These are phyloP conservation scores for Cytospora mali DNA, from an alignment of 2,329 filamentous ascomycete species.

Conservation along the genomic window DNA sequence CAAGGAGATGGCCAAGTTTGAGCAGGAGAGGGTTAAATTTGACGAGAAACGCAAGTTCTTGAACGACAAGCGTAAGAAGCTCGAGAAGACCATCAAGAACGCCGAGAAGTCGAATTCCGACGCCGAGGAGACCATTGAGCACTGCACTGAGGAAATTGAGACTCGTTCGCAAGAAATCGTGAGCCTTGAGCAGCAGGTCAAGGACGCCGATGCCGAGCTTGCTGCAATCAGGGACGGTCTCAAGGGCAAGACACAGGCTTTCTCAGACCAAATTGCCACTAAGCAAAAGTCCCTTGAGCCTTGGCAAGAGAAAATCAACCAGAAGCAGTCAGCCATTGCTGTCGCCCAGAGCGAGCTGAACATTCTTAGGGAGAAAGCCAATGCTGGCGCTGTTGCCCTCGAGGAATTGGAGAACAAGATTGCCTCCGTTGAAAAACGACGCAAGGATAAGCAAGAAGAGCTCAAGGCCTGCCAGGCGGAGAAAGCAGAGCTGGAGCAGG, in stretches of 20 bases:
- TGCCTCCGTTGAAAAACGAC: constrained; percentile 69
- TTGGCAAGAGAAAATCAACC: constrained; percentile 95
- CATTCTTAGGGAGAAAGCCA: constrained; percentile 87
- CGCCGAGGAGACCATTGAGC: constrained; percentile 75
- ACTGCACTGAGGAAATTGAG: constrained; percentile 78
- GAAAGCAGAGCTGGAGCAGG: constrained; percentile 72
- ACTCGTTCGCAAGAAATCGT: constrained; percentile 74
- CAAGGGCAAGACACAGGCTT: constrained; percentile 92
- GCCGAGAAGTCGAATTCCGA: constrained; percentile 75
- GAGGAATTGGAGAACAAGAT: constrained; percentile 85
- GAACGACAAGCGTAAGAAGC: constrained; percentile 86
- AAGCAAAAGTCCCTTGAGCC: constrained; percentile 96
- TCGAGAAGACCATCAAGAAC: constrained; percentile 82
- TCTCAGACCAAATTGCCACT: constrained; percentile 87
- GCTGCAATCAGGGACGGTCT: constrained; percentile 80
- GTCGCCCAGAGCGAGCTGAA: constrained; percentile 93
- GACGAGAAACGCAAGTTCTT: constrained; percentile 98
- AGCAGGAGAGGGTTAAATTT: constrained; percentile 96
- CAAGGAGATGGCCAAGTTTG: constrained; percentile 89
- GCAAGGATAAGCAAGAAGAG: constrained; percentile 70
- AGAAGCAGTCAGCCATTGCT: constrained; percentile 91
- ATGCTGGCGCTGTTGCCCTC: constrained; percentile 80
- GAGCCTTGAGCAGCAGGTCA: constrained; percentile 74
- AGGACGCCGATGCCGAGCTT: constrained; percentile 79
- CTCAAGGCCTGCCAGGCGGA: constrained; percentile 76